Conservation (phyloP, 176 grass and related monocot species). For the Paspalum notatum region DNA sequence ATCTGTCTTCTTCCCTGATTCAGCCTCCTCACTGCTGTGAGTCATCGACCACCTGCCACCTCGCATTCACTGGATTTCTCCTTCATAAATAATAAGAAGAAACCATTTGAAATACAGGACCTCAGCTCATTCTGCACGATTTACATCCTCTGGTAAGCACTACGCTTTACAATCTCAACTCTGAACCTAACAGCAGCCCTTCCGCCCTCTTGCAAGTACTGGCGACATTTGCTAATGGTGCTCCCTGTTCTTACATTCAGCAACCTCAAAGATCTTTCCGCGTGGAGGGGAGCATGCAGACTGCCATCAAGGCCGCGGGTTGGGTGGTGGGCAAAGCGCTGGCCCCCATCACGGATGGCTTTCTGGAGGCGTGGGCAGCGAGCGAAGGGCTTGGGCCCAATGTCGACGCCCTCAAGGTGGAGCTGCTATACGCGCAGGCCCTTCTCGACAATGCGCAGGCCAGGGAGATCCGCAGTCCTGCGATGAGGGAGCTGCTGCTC, state of each 20-base stretch:
- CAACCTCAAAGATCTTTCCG: background rate
- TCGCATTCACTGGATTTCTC: too few relatives aligned
- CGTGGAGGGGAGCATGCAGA: background rate
- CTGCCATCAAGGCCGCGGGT: background rate
- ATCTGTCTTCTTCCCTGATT: too few relatives aligned
- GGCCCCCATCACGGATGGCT: background rate
- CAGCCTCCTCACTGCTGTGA: too few relatives aligned
- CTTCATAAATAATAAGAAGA: too few relatives aligned
- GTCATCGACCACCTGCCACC: too few relatives aligned
- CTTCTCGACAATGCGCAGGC: background rate
- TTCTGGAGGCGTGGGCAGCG: constrained; percentile 42
- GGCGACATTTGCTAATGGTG: background rate
- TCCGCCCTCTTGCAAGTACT: too few relatives aligned
- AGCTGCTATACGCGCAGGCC: constrained; percentile 1
- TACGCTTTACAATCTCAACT: too few relatives aligned
- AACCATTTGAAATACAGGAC: too few relatives aligned
- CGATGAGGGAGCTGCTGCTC: background rate
- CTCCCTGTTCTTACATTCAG: background rate
- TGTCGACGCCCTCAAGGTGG: constrained; percentile 3
- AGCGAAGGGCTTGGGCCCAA: background rate
- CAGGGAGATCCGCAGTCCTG: background rate
- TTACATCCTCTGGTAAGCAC: too few relatives aligned
- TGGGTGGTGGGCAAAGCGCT: constrained; percentile 37
- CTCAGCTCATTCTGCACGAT: too few relatives aligned
- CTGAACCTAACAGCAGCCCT: too few relatives aligned